Base-by-base conservation (phyloP, 305 asterid species). In the Fraxinus ornus region DNA sequence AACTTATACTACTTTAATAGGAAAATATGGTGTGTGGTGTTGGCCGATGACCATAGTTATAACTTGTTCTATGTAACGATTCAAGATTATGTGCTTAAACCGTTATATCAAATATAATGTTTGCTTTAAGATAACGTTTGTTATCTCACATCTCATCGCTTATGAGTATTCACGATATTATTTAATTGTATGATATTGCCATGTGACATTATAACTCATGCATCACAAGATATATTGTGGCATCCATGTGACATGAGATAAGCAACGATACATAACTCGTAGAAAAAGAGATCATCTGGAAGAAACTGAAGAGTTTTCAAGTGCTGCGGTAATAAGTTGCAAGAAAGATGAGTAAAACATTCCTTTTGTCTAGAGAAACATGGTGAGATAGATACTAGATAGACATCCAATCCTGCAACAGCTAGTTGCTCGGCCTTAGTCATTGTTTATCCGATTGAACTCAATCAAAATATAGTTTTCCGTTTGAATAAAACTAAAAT, bases 381-480 rank as follows among this genome's bases (percentile, higher is more conserved):
- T 76, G 24, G 68, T 76, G 66, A 76, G 68, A 41, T n/a, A n/a
- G n/a, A n/a, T n/a, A n/a, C n/a, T 47, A 76, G 79, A 76, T 76
- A 76, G 41, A 47, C 10, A 15, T 76, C 79, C 12, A 76, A 76
- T 76, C 79, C 32, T 76, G 24, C 22, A 41, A 2, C 37, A 76
- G 5, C 26, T 19, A 26, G 41, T 47, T 76, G 17, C 5, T 12
- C 5, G n/a, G 17, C 55, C 55, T 44, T 44, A 12, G 55, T 44
- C 1, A 12, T 44, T 44, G 55, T 44, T 44, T 44, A 44, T 44
- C 17, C 1, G 1, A 44, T 1, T 44, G 55, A 44, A 41, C 55
- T 12, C n/a, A 12, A 12, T 44, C 55, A 1, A 10, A 44, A 15
- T 12, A 12, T 44, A 44, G 1, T 44, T 44, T 10, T 41, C 17